Conservation (phyloP, 208 protist species). For the Crithidia expoeki region DNA sequence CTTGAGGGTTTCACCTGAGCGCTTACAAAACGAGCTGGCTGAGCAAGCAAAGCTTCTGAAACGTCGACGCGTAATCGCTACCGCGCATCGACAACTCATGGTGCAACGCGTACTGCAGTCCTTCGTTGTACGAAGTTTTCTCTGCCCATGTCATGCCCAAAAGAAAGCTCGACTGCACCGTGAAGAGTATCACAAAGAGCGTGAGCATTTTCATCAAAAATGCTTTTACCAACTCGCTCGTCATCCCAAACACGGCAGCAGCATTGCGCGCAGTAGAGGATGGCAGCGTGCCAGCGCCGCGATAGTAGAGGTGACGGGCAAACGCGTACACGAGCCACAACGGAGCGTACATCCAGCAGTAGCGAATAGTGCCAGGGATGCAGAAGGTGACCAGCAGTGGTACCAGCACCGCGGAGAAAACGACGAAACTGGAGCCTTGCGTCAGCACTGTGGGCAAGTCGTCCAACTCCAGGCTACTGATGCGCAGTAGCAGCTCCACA, state of each 20-base stretch:
- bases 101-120: constrained; percentile 8
- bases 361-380: constrained; percentile 29
- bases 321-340: constrained; percentile 37
- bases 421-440: constrained; percentile 64
- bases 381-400: constrained; percentile 53
- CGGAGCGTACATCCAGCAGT: constrained; percentile 46
- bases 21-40: constrained; percentile 40
- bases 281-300: constrained; percentile 11
- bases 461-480: constrained; percentile 50
- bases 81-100: constrained; percentile 5
- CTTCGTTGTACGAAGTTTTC: constrained; percentile 21
- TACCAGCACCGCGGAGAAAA: constrained; percentile 51
- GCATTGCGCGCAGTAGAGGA: constrained; percentile 19
- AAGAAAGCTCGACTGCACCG: constrained; percentile 58
- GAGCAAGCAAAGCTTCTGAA: constrained; percentile 30
- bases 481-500: constrained; percentile 58
- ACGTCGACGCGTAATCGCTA: neutral
- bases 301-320: constrained; percentile 53
- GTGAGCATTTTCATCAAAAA: constrained; percentile 53
- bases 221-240: constrained; percentile 46
- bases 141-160: constrained; percentile 42
- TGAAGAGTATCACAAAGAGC: constrained; percentile 52
- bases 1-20: too few species aligned
- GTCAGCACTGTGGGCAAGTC: constrained; percentile 62
- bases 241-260: constrained; percentile 29